Evolutionary conservation across 2,329 filamentous ascomycete genomes (phyloP), one percentile per base, ranked within the genome.

Genomic region (Fusarium siculi): DNA sequence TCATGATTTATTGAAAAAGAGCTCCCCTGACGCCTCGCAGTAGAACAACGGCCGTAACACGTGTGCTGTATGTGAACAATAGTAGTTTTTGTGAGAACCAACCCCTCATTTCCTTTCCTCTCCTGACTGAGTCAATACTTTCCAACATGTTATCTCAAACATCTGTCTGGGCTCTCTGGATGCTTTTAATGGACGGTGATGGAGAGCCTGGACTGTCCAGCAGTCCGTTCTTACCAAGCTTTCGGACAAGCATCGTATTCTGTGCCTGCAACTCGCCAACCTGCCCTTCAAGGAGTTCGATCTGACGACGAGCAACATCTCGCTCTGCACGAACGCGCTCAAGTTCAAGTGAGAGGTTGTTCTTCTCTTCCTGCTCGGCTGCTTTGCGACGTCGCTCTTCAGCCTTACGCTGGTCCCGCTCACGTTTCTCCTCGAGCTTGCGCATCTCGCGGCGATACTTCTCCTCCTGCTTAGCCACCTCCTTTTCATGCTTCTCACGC

Each of bases 391-490:
- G 82, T 32, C 85, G 81, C 52, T 87, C 86, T 64, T 87, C 86
- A 2, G 87, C 87, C 80, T 91, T 92, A 74, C 84, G 85, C 67
- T 89, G 85, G 76, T 94, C 92, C 64, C 86, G 87, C 65, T 85
- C 84, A 53, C 89, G 88, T 82, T 90, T 90, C 72, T 90, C 87
- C 71, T 93, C 89, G 5, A 93, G 82, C 80, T 91, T 92, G 70
- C 84, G 83, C 50, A 93, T 83, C 76, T 94, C 91, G 18, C 86
- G 87, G 70, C 87, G 86, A 74, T 91, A 91, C 74, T 91, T 92
- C 39, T 90, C 90, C 73, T 92, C 89, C 58, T 91, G 89, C 78
- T 92, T 93, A 47, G 88, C 87, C 1, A 91, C 79, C 72, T 92
- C 90, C 53, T 84, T 85, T 50, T 90, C 87, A 79, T 93, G 90